Conservation (phyloP, 805 yeast species). For the Metschnikowia colocasiae region DNA sequence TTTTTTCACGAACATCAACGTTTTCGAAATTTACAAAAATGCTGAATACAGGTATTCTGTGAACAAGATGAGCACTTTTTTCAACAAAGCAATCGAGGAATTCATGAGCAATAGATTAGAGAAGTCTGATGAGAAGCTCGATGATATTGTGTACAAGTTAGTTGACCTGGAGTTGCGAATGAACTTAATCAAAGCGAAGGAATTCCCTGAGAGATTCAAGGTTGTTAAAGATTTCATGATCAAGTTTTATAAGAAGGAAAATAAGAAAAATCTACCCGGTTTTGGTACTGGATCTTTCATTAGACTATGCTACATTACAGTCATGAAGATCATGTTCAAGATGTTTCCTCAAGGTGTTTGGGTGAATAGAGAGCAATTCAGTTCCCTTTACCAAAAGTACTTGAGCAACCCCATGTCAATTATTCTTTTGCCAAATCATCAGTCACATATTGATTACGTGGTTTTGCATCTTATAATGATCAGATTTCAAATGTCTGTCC, state of each 20-base stretch:
- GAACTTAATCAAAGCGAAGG: constrained; percentile 33
- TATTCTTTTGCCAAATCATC: constrained; percentile 57
- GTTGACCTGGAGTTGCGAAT: constrained; percentile 37
- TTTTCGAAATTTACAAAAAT: constrained; percentile 29
- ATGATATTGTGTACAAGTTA: constrained; percentile 33
- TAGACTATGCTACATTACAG: constrained; percentile 37
- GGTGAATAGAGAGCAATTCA: constrained; percentile 31
- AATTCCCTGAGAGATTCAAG: constrained; percentile 29
- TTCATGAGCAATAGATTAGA: constrained; percentile 34
- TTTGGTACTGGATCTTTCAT: constrained; percentile 27
- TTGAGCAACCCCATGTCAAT: constrained; percentile 41
- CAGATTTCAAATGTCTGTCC: constrained; percentile 51
- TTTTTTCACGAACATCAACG: constrained; percentile 26
- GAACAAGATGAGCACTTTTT: constrained; percentile 28
- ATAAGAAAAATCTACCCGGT: constrained; percentile 35
- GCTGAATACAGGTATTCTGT: constrained; percentile 35
- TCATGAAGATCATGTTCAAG: constrained; percentile 28
- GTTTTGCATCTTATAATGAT: constrained; percentile 52
- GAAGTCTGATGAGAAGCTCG: constrained; percentile 30
- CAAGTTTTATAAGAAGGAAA: constrained; percentile 32
- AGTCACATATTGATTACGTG: constrained; percentile 60
- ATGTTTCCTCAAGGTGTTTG: constrained; percentile 45
- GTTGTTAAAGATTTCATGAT: constrained; percentile 40
- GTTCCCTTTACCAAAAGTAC: constrained; percentile 28
- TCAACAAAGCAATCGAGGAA: constrained; percentile 24